phyloP scores from a whole-genome alignment of 2,329 filamentous ascomycete species.

The Botryosphaeria dothidea region DNA sequence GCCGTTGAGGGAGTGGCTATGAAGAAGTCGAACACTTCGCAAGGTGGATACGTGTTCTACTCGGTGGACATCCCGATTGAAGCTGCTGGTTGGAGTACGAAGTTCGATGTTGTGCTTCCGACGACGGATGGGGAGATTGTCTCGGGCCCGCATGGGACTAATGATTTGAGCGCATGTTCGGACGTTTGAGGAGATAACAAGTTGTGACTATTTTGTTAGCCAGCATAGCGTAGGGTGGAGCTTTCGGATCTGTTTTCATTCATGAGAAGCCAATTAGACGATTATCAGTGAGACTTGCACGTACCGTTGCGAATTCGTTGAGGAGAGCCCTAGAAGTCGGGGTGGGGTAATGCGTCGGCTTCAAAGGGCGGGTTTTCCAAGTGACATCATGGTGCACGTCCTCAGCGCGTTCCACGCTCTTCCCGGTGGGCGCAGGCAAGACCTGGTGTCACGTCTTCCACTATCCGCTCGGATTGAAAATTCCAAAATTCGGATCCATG shows the following conservation, averaged over 20 bases:
- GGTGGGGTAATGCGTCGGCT: too few species aligned
- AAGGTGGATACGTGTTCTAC: slow-evolving; percentile 2
- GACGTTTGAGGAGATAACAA: neutral
- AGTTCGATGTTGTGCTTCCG: neutral
- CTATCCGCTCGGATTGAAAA: too few species aligned
- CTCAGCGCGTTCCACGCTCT: too few species aligned
- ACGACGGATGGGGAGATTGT: neutral
- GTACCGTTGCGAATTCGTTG: too few species aligned
- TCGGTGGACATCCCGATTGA: neutral
- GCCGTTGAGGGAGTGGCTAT: neutral
- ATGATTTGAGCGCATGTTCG: neutral
- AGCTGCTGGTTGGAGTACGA: neutral
- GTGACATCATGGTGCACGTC: too few species aligned
- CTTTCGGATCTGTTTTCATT: neutral
- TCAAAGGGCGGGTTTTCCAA: too few species aligned
- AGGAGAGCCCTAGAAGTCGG: too few species aligned
- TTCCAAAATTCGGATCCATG: too few species aligned
- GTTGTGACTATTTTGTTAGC: neutral
- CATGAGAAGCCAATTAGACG: too few species aligned
- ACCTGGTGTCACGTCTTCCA: too few species aligned
- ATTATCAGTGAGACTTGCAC: too few species aligned
- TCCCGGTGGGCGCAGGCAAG: too few species aligned
- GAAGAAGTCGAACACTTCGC: neutral
- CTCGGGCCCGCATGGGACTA: neutral
- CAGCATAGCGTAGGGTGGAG: neutral